Evolutionary conservation across 2,329 filamentous ascomycete species (phyloP).

Genomic region (Sphaerulina populicola): DNA sequence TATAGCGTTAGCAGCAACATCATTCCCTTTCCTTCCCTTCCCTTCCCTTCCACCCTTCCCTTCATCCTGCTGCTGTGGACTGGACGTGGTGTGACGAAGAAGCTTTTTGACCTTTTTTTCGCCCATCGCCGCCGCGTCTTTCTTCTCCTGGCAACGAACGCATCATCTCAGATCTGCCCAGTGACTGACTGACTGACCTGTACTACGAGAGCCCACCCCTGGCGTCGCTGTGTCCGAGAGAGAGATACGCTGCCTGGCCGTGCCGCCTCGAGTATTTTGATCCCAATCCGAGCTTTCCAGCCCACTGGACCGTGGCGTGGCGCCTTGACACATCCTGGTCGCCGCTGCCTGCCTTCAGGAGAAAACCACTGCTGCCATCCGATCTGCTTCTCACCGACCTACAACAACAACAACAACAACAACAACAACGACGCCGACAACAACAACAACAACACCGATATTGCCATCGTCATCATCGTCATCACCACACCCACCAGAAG

Average conservation of each 20-base stretch:
- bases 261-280: not conserved
- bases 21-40: not conserved
- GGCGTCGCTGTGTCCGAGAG: not conserved
- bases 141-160: constrained; percentile 1
- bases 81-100: not conserved
- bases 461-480: not conserved
- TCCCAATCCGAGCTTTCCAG: not conserved
- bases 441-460: not conserved
- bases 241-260: not conserved
- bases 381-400: too few relatives aligned
- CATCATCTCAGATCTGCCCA: not conserved
- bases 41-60: too few relatives aligned
- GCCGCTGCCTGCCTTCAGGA: not conserved
- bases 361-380: not conserved
- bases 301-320: not conserved
- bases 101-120: not conserved
- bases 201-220: not conserved
- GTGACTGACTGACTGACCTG: not conserved
- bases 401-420: not conserved
- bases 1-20: not conserved
- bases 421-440: not conserved
- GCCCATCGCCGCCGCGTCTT: not conserved
- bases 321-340: not conserved
- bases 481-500: not conserved
- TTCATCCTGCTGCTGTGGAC: too few relatives aligned